Evolutionary conservation across 805 yeast species (phyloP).

Genomic region (Myxozyma neotropica): DNA sequence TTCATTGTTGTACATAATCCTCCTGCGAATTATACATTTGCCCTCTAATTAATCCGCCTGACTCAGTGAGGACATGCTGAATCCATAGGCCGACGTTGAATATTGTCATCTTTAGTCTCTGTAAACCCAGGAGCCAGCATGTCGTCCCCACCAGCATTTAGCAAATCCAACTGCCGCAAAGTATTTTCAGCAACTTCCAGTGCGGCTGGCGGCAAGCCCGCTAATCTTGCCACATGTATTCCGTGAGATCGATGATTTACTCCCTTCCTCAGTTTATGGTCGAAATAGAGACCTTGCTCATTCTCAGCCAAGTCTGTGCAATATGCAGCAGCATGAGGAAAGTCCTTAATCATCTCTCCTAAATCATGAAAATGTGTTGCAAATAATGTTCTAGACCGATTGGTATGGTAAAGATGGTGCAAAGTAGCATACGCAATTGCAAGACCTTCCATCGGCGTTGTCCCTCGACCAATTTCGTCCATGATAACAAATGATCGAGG

Average conservation of each 20-base stretch:
- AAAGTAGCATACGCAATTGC: slow-evolving; percentile 82
- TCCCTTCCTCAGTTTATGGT: slow-evolving; percentile 29
- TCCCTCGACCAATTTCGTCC: slow-evolving; percentile 90
- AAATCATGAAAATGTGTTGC: slow-evolving; percentile 78
- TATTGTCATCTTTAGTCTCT: not conserved
- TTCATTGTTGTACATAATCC: not conserved
- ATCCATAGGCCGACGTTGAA: not conserved
- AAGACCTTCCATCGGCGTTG: slow-evolving; percentile 80
- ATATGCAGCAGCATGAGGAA: slow-evolving; percentile 24
- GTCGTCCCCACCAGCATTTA: not conserved
- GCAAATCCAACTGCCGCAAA: slow-evolving; percentile 7
- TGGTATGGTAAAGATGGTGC: slow-evolving; percentile 54
- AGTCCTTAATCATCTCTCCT: slow-evolving; percentile 25
- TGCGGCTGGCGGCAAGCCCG: slow-evolving; percentile 29
- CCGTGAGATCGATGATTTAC: slow-evolving; percentile 33
- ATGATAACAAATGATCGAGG: slow-evolving; percentile 69
- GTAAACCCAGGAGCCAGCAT: not conserved
- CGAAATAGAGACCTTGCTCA: slow-evolving; percentile 25
- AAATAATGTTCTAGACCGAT: slow-evolving; percentile 74
- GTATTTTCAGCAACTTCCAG: slow-evolving; percentile 24
- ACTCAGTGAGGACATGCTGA: not conserved
- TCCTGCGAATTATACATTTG: not conserved
- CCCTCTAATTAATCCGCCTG: not conserved
- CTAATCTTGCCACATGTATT: slow-evolving; percentile 31
- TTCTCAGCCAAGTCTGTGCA: slow-evolving; percentile 31